These are phyloP conservation scores for Podospora pseudopauciseta DNA, from an alignment of 495 filamentous ascomycete species.

Conservation along the genomic window DNA sequence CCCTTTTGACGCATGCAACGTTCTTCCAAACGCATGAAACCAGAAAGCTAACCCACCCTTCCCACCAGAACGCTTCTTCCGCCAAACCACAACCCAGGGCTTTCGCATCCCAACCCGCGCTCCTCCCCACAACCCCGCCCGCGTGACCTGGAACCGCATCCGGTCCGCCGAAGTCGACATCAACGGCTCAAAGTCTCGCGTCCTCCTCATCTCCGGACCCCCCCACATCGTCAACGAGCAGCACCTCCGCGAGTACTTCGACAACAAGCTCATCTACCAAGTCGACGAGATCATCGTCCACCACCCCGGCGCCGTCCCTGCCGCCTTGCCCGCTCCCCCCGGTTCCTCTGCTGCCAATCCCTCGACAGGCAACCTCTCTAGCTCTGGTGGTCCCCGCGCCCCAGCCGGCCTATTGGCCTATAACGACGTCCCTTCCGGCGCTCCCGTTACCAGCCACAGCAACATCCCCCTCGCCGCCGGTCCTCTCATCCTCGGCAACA, in stretches of 20 bases:
- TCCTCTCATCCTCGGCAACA: too few relatives aligned
- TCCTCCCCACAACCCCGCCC: constrained; percentile 2
- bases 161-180: constrained; percentile 25
- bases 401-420: neutral
- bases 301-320: neutral
- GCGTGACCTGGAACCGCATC: constrained; percentile 28
- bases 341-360: neutral
- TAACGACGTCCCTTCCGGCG: neutral
- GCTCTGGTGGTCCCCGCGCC: neutral
- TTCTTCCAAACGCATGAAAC: neutral
- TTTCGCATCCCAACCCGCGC: constrained; percentile 5
- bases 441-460: neutral
- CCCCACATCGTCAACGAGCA: constrained; percentile 19
- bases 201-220: constrained; percentile 28
- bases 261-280: constrained; percentile 27
- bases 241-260: constrained; percentile 23
- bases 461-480: neutral
- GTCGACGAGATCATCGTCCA: constrained; percentile 19
- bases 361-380: neutral
- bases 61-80: constrained; percentile 23
- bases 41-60: neutral
- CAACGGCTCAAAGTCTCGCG: constrained; percentile 21
- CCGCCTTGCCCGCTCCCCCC: neutral
- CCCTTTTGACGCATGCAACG: neutral
- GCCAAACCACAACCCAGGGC: neutral